Base-by-base conservation (phyloP, 495 filamentous ascomycete genomes). In the Penicillium paradoxum region DNA sequence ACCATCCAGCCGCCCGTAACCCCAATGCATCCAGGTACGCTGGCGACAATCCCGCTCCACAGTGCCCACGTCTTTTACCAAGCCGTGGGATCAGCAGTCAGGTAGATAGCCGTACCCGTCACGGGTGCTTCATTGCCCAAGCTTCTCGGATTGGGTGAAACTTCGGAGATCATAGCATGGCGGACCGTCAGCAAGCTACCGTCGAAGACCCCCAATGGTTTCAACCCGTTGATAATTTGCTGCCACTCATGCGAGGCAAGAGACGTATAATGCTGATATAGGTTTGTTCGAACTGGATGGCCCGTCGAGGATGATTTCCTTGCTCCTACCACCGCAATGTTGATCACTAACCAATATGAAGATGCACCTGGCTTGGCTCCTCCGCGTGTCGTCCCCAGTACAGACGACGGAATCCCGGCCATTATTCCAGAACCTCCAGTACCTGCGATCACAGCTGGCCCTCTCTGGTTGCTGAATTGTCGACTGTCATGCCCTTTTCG, bases 61-160 rank as follows among this genome's bases (percentile, higher is more conserved):
- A 65, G 52, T 48, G 54, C 53, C 63, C 63, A 63, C 11, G 54
- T 63, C 51, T 59, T 64, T 27, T 57, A 56, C 58, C 58, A 61
- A 8, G 44, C 56, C 0, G 33, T 40, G 13, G 53, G 51, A 33
- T 50, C 47, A 14, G 57, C 56, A 18, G 61, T 47, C 19, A 55
- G 34, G 37, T 65, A 63, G 24, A 63, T 56, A 4, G 60, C 62
- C 19, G 55, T 59, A 0, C 55, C 59, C 3, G 54, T 67, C n/a
- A 64, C 49, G 6, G 55, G 56, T 25, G 54, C 45, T 2, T 43
- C 52, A 9, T 56, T 51, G 14, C 54, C 53, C 36, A 61, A 34
- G 14, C 34, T 49, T 29, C 45, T 45, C 1, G 51, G 53, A 25
- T 62, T 51, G 21, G 50, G 40, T 7, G 55, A 51, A 38, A 65